Base-by-base conservation (phyloP, 2,329 filamentous ascomycete species). In the Alternaria brassicae region DNA sequence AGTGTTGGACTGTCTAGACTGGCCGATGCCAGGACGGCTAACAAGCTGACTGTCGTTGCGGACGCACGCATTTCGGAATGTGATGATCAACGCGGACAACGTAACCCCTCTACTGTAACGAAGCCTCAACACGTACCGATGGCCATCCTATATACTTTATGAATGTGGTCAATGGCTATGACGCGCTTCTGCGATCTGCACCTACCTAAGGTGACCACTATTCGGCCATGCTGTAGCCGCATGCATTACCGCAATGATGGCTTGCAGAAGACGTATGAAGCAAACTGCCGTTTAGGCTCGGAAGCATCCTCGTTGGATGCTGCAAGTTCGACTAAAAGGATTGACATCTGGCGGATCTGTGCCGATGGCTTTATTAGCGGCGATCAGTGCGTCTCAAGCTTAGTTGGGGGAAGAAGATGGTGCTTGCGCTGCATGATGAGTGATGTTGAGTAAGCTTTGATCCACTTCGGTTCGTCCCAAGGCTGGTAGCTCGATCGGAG, bases 1-100 rank as follows among this genome's bases (percentile, higher is more conserved):
- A 59, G 40, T 15, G 44, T 61, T 21, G 25, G 27, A 4, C 52
- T 32, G 42, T 61, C 59, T 4, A 58, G 25, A 12, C 48, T 19
- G 5, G 59, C 55, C 30, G 56, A 27, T 10, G 13, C 51, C n/a
- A 56, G 44, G 15, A 40, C 25, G 19, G 51, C 37, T 15, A 41
- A 48, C 8, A 52, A 27, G 15, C 40, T 36, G 28, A 49, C 10
- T 13, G 42, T 27, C 8, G 41, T 17, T 13, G 25, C n/a, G 3
- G 45, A 49, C 13, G 23, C n/a, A 17, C 41, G 50, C 56, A 55
- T 58, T 13, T n/a, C 6, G 23, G 27, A 7, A 21, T 27, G 15
- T 28, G 4, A 15, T 17, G 12, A 28, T 25, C 6, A 30, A 40
- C 19, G 19, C 23, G 21, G n/a, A n/a, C n/a, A n/a, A n/a, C n/a